A percentile compares a stretch with the other conserved stretches of the same genome.
Conservation (phyloP, 352 stramenopile genomes). For the Phytophthora pini region DNA sequence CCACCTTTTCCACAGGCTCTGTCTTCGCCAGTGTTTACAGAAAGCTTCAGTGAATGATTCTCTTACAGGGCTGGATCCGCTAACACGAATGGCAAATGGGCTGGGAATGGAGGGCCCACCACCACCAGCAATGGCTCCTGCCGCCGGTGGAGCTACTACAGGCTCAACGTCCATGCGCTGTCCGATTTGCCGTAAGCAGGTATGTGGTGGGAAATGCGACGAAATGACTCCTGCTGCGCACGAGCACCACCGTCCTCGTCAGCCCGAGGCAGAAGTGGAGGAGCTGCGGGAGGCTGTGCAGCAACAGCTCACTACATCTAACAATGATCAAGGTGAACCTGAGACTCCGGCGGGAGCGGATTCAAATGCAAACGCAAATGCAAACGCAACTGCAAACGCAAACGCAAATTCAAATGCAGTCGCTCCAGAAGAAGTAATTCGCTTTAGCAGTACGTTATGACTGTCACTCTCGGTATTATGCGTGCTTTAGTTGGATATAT, state of each 20-base stretch:
- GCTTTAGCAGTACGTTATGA: slow-evolving; percentile 74
- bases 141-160: slow-evolving; percentile 3
- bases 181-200: slow-evolving; percentile 69
- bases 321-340: slow-evolving; percentile 12
- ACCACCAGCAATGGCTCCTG: slow-evolving; percentile 8
- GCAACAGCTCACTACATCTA: slow-evolving; percentile 13
- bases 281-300: slow-evolving; percentile 3
- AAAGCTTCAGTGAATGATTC: slow-evolving; percentile 66
- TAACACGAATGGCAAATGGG: slow-evolving; percentile 43
- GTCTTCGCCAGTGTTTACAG: slow-evolving; percentile 80
- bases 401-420: slow-evolving; percentile 15
- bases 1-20: slow-evolving; percentile 78
- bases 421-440: slow-evolving; percentile 63
- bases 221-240: slow-evolving; percentile 5
- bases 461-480: not conserved
- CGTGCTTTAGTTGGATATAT: not conserved
- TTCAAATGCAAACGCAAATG: slow-evolving; percentile 9
- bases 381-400: slow-evolving; percentile 3
- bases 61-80: slow-evolving; percentile 45
- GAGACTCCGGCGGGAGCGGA: slow-evolving; percentile 11
- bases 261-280: slow-evolving; percentile 25
- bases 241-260: slow-evolving; percentile 8
- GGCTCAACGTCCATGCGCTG: slow-evolving; percentile 52
- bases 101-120: slow-evolving; percentile 37
- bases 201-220: slow-evolving; percentile 49